phyloP scores from a whole-genome alignment of 2,329 filamentous ascomycete species.

The Triangularia setosa region DNA sequence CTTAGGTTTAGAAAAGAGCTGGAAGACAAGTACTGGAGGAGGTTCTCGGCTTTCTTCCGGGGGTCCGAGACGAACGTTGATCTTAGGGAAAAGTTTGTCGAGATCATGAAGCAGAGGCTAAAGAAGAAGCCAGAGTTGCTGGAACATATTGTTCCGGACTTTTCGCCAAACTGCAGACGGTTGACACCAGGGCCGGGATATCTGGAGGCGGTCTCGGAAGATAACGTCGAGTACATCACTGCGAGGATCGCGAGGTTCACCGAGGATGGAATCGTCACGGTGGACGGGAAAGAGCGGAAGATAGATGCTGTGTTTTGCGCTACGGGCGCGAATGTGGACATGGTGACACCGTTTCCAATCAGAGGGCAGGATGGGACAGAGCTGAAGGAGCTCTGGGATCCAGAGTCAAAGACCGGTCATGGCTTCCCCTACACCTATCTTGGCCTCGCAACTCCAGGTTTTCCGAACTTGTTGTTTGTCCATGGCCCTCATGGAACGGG shows the following conservation, averaged over 20 bases:
- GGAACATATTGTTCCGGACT: constrained; percentile 56
- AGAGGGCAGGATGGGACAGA: constrained; percentile 50
- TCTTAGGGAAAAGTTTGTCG: constrained; percentile 43
- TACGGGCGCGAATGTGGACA: constrained; percentile 61
- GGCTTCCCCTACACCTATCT: constrained; percentile 67
- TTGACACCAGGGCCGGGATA: constrained; percentile 65
- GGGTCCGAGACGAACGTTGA: constrained; percentile 47
- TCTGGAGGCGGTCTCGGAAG: constrained; percentile 58
- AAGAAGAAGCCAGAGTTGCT: constrained; percentile 52
- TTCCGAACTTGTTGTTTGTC: constrained; percentile 65
- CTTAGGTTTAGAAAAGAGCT: constrained; percentile 54
- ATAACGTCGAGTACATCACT: constrained; percentile 60
- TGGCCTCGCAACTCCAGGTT: constrained; percentile 58
- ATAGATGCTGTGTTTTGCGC: constrained; percentile 66
- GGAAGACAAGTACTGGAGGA: constrained; percentile 60
- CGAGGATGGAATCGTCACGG: constrained; percentile 55
- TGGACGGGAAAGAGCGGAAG: constrained; percentile 51
- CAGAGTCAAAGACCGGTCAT: constrained; percentile 40
- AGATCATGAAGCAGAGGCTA: constrained; percentile 52
- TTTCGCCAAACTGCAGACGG: constrained; percentile 60
- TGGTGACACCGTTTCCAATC: constrained; percentile 59
- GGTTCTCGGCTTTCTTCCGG: constrained; percentile 52
- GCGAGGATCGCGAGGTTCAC: constrained; percentile 57
- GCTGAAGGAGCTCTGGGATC: constrained; percentile 53
- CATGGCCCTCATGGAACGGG: constrained; percentile 58